Evolutionary conservation across 2,329 filamentous ascomycete species (phyloP).

Genomic region (Curvularia hawaiiensis): DNA sequence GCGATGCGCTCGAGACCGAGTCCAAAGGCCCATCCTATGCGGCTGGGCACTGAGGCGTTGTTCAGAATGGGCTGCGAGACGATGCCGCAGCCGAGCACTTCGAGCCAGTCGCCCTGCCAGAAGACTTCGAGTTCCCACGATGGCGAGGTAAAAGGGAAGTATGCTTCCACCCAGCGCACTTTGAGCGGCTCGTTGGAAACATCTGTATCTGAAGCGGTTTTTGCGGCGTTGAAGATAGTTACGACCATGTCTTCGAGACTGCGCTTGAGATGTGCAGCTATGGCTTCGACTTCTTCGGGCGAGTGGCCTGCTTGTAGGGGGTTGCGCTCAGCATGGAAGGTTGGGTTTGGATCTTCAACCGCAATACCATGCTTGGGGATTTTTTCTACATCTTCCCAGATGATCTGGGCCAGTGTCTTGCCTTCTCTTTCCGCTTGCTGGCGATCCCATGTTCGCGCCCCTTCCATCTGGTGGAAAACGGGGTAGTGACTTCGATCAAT

Average conservation of each 20-base stretch:
- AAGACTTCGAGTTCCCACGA: constrained; percentile 97
- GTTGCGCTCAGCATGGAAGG: constrained; percentile 78
- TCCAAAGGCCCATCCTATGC: constrained; percentile 94
- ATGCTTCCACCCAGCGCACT: constrained; percentile 94
- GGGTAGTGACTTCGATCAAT: constrained; percentile 96
- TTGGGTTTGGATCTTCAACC: constrained; percentile 83
- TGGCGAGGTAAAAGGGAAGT: constrained; percentile 95
- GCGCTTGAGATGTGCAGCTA: constrained; percentile 84
- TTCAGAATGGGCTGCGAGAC: constrained; percentile 81
- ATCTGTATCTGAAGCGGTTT: constrained; percentile 59
- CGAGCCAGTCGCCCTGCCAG: constrained; percentile 94
- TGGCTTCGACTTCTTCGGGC: constrained; percentile 77
- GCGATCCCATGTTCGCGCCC: constrained; percentile 86
- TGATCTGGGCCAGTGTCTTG: constrained; percentile 61
- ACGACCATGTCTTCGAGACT: constrained; percentile 89
- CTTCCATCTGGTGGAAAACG: constrained; percentile 99
- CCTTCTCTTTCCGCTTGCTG: constrained; percentile 56
- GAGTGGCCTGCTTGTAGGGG: constrained; percentile 80
- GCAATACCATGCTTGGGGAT: constrained; percentile 76
- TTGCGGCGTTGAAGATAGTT: constrained; percentile 82
- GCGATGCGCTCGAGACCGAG: constrained; percentile 93
- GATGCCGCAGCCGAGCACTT: constrained; percentile 91
- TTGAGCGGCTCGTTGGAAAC: constrained; percentile 68
- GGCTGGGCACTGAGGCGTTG: constrained; percentile 74
- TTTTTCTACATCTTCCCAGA: constrained; percentile 71